Conservation (phyloP, 176 grass and related monocot species). For the Poa annua region DNA sequence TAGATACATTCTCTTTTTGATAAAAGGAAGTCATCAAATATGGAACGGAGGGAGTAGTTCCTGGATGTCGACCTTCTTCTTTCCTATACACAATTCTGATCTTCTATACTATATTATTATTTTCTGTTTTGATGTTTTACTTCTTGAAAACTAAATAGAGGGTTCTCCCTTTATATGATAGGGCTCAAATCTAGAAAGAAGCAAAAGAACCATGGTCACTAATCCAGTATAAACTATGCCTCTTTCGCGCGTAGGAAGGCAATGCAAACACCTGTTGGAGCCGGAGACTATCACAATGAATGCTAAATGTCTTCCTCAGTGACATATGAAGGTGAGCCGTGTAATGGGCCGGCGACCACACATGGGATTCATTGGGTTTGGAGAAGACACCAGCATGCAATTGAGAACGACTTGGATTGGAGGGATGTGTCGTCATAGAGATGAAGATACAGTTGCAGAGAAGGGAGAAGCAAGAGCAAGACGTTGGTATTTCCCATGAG, state of each 20-base stretch:
- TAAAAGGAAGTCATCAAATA: no score
- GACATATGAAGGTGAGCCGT: not conserved
- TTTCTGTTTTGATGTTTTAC: not conserved
- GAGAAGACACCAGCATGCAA: conserved; percentile 1
- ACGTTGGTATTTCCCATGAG: not conserved
- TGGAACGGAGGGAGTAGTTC: no score
- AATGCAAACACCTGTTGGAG: not conserved
- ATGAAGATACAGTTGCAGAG: not conserved
- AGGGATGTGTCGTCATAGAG: not conserved
- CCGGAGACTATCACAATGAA: not conserved
- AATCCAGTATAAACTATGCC: conserved; percentile 1
- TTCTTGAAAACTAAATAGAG: not conserved
- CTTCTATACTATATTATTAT: not conserved
- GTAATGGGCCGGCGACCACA: not conserved
- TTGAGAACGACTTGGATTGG: not conserved
- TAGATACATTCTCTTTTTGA: no score
- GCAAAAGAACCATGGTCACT: conserved; percentile 1
- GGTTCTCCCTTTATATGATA: not conserved
- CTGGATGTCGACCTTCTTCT: not conserved
- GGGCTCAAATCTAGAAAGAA: conserved; percentile 3
- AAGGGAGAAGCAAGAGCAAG: not conserved
- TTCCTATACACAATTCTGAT: not conserved
- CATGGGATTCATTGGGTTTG: not conserved
- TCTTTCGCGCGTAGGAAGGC: not conserved
- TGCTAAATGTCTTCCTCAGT: conserved; percentile 1